These are phyloP conservation scores for Taiozyma onychis DNA, from an alignment of 1,139 yeast genomes.

Conservation along the genomic window DNA sequence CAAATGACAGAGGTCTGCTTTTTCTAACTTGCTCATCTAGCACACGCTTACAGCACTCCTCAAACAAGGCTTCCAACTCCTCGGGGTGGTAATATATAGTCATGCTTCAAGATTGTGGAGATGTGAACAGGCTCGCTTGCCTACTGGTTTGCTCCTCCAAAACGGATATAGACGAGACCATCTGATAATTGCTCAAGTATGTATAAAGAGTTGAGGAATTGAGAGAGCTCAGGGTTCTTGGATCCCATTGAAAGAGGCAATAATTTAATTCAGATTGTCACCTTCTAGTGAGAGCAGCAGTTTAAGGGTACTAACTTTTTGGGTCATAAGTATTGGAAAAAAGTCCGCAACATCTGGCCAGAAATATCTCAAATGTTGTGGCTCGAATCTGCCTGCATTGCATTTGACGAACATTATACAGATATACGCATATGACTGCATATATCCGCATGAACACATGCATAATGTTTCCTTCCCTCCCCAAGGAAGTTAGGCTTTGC, in stretches of 20 bases:
- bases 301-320: too few relatives aligned
- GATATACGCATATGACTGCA: neutral
- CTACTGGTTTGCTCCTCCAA: neutral
- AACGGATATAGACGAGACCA: neutral
- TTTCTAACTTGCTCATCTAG: too few relatives aligned
- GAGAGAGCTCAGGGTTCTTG: neutral
- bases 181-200: neutral
- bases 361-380: neutral
- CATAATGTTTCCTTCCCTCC: neutral
- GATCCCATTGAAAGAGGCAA: too few relatives aligned
- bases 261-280: too few relatives aligned
- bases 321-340: neutral
- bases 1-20: too few relatives aligned
- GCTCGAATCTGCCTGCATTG: neutral
- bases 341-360: too few relatives aligned
- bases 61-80: too few relatives aligned
- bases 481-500: neutral
- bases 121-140: neutral
- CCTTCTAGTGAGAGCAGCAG: too few relatives aligned
- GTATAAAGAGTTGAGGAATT: neutral
- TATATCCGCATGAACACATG: neutral
- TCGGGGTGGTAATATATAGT: neutral
- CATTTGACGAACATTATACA: neutral
- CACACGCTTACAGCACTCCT: too few relatives aligned
- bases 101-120: neutral